Base-by-base conservation (phyloP, 352 stramenopile species). In the Phytophthora sojae region DNA sequence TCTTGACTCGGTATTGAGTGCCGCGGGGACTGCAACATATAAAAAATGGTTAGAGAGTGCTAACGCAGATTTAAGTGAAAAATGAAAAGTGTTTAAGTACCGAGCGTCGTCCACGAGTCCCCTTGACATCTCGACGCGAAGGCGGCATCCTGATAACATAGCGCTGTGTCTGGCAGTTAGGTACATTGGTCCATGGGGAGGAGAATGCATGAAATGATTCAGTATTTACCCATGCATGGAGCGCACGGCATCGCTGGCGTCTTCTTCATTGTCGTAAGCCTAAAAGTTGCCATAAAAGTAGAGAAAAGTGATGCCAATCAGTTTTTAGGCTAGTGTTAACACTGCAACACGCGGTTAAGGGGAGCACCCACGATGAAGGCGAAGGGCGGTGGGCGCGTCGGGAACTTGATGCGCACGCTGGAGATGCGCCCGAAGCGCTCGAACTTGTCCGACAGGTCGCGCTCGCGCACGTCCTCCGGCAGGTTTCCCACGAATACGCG, bases 401-500 rank as follows among this genome's bases (percentile, higher is more conserved):
- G 79, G 44, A 88, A 85, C 75, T 92, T 93, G 61, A 90, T 75
- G 39, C 76, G 62, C 9, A 89, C 57, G 12, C 71, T 84, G 4
- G 56, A 29, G 45, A 89, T 71, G 52, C 76, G 76, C 15, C 84
- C 86, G 45, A 80, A 90, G 62, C 73, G 73, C 61, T 77, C 68
- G 54, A 95, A 92, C 26, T 80, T 65, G 23, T 85, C 69, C 35
- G 86, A 79, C 47, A 93, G 71, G 2, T 92, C 82, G 42, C 64
- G 75, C 69, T 93, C 84, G 25, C 74, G 76, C 57, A 93, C 72
- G 50, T 80, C 64, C 1, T 80, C 64, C 56, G 88, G 84, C 61
- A 95, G 53, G 61, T 91, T 91, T 17, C 86, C 85, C 29, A 93
- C 84, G 57, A 81, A 88, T 57, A 88, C 75, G 21, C 80, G 80